Percentiles rank a stretch among this genome's conserved stretches.
These are phyloP conservation scores for Linum usitatissimum DNA, from an alignment of 345 rosid species.

Conservation along the genomic window DNA sequence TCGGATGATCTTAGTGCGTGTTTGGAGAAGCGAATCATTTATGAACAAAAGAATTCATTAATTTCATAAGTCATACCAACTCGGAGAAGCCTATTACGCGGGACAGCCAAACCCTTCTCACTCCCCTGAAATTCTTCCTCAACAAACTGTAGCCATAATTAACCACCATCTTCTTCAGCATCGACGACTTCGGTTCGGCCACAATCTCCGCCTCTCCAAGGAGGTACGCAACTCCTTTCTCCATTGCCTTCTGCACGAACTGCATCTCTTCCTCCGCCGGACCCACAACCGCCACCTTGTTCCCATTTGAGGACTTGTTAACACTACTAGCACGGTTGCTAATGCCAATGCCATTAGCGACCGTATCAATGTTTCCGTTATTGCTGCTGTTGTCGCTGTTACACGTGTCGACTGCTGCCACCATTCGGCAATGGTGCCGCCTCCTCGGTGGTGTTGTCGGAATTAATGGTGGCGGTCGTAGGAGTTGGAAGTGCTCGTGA, in stretches of 20 bases:
- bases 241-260: conserved; percentile 44
- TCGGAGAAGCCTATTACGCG: conserved; percentile 45
- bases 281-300: background rate
- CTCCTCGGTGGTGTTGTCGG: background rate
- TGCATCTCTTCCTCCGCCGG: conserved; percentile 40
- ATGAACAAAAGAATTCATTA: too few species aligned
- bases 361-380: conserved; percentile 33
- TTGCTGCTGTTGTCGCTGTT: too few species aligned
- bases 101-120: conserved; percentile 46
- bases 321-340: background rate
- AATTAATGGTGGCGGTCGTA: background rate
- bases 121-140: conserved; percentile 54
- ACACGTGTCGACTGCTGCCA: conserved; percentile 30
- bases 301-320: background rate
- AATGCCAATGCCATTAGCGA: background rate
- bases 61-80: conserved; percentile 87
- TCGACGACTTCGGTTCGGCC: conserved; percentile 36
- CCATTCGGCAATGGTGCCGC: conserved; percentile 6
- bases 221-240: conserved; percentile 53
- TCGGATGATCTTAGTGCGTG: too few species aligned
- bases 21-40: too few species aligned
- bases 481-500: conserved; percentile 20
- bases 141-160: conserved; percentile 44
- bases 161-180: conserved; percentile 51
- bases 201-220: conserved; percentile 58